phyloP scores from a whole-genome alignment of 78 protist species.

The Speleostelium caveatum region DNA sequence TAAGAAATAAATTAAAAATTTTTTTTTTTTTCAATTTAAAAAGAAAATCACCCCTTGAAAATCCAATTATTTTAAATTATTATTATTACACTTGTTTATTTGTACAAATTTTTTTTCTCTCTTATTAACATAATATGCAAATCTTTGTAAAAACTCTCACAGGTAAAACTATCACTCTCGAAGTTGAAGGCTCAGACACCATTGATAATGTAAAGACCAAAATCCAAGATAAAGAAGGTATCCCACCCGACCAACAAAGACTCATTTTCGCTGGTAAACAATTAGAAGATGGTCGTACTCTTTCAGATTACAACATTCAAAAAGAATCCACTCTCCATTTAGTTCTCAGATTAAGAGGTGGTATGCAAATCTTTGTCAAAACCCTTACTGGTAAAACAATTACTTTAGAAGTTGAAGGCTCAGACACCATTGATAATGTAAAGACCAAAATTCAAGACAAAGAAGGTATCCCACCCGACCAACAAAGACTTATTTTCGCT shows the following conservation, averaged over 20 bases:
- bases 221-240: conserved; percentile 99
- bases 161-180: too few species aligned
- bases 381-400: conserved; percentile 98
- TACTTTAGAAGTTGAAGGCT: conserved; percentile 97
- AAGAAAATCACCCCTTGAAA: too few species aligned
- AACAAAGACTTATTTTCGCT: conserved; percentile 98
- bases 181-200: conserved; percentile 88
- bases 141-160: too few species aligned
- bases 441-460: conserved; percentile 98
- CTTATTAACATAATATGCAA: too few species aligned
- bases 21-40: too few species aligned
- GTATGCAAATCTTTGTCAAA: conserved; percentile 94
- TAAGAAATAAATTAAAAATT: too few species aligned
- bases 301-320: conserved; percentile 95
- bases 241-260: conserved; percentile 98
- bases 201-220: conserved; percentile 95
- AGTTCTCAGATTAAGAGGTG: conserved; percentile 89
- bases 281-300: conserved; percentile 97
- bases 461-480: conserved; percentile 99
- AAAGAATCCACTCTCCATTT: conserved; percentile 92
- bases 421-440: conserved; percentile 97
- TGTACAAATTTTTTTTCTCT: too few species aligned
- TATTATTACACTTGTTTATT: too few species aligned
- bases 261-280: conserved; percentile 99
- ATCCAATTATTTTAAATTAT: too few species aligned